Evolutionary conservation across 768 basidiomycete genomes (phyloP), one percentile per base, ranked within the genome.

Genomic region (Mycena galericulata): DNA sequence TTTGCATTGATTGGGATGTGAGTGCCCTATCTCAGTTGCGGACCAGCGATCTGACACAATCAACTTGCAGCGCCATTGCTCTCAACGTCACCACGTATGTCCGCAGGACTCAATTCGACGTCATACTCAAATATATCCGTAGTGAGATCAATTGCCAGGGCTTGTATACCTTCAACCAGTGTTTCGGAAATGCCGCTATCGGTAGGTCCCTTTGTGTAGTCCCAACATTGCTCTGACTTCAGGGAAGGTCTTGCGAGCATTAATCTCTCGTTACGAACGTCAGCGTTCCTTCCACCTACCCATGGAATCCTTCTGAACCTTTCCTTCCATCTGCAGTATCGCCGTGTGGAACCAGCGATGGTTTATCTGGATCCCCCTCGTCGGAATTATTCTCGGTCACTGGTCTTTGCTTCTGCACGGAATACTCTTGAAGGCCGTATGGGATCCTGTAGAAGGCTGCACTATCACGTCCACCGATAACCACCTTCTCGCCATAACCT

Each of bases 401-500:
- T 92, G 90, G 91, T 90, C 90, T 4, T 81, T 92, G 45, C 81
- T 92, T 30, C 79, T 92, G 32, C 90, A 90, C 73, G 91, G 91
- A 34, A 76, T 90, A 40, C 81, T 91, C 29, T 79, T 92, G 34
- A 87, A 87, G 62, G 90, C 91, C 0, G 78, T 65, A 2, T 92
- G 89, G 88, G 70, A 85, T 14, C 78, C 80, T 1, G 82, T 79
- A 6, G 68, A 75, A 34, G 83, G 88, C 32, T 92, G 91, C 71
- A 81, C 80, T 30, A 92, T 92, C 70, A 86, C 83, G 14, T 79
- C 84, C 30, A 91, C 90, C 8, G 80, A 89, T 73, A 90, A 83
- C 77, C 82, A 75, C 53, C 79, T 91, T 46, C 86, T 93, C 53
- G 89, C 90, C 4, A 83, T 84, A 27, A 87, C 87, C 8, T 93